phyloP scores from a whole-genome alignment of 495 filamentous ascomycete genomes.

The Acidomyces sp. region DNA sequence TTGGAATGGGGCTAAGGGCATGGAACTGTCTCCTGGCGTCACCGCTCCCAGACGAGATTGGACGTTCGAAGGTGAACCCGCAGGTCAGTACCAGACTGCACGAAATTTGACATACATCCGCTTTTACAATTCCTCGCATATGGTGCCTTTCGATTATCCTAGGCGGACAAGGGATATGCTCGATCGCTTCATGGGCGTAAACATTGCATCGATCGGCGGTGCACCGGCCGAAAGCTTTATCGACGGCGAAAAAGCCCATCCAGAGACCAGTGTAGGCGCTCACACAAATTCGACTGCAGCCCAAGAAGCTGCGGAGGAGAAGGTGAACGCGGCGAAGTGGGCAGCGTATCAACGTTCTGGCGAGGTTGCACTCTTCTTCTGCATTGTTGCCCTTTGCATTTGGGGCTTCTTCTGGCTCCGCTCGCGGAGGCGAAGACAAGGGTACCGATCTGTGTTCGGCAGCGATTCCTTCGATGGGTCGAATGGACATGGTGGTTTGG shows the following conservation, averaged over 20 bases:
- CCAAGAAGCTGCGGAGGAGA: slow-evolving; percentile 58
- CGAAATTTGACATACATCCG: slow-evolving; percentile 90
- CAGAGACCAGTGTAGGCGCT: slow-evolving; percentile 70
- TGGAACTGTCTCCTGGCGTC: slow-evolving; percentile 76
- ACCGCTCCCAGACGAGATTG: slow-evolving; percentile 86
- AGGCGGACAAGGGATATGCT: slow-evolving; percentile 88
- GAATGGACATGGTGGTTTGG: slow-evolving; percentile 33
- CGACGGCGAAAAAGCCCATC: slow-evolving; percentile 70
- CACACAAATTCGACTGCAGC: slow-evolving; percentile 56
- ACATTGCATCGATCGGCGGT: slow-evolving; percentile 84
- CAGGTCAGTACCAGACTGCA: slow-evolving; percentile 86
- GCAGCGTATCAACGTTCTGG: slow-evolving; percentile 84
- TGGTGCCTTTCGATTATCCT: slow-evolving; percentile 92
- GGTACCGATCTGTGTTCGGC: slow-evolving; percentile 36
- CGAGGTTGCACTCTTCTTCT: slow-evolving; percentile 76
- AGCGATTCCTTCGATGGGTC: slow-evolving; percentile 27
- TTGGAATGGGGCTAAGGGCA: slow-evolving; percentile 82
- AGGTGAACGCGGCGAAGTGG: slow-evolving; percentile 78
- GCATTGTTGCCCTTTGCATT: slow-evolving; percentile 57
- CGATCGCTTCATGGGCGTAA: slow-evolving; percentile 87
- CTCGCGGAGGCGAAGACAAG: slow-evolving; percentile 35
- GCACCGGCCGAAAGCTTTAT: slow-evolving; percentile 70
- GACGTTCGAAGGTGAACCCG: slow-evolving; percentile 84
- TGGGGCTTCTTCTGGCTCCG: slow-evolving; percentile 87
- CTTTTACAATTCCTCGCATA: slow-evolving; percentile 91